These are phyloP conservation scores for Talaromyces sp. DNA, from an alignment of 2,329 filamentous ascomycete genomes.

Conservation along the genomic window DNA sequence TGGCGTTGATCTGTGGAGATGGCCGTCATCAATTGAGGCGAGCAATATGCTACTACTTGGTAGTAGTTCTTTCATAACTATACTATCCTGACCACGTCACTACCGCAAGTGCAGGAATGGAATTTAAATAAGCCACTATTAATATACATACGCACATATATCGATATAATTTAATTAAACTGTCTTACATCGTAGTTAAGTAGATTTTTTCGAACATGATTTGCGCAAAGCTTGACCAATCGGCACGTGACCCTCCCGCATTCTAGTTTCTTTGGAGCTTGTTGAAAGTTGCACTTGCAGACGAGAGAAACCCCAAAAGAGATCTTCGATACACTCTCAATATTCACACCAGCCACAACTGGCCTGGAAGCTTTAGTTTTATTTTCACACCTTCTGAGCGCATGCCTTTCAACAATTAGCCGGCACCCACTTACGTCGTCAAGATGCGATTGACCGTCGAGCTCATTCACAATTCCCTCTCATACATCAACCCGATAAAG, in stretches of 20 bases:
- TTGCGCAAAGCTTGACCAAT: background rate
- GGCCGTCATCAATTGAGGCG: background rate
- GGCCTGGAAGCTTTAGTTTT: background rate
- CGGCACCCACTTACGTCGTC: constrained; percentile 10
- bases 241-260: constrained; percentile 1
- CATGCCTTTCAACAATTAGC: background rate
- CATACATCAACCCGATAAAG: constrained; percentile 97
- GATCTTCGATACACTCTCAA: background rate
- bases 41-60: background rate
- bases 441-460: constrained; percentile 92
- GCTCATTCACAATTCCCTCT: constrained; percentile 88
- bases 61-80: background rate
- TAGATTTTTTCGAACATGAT: background rate
- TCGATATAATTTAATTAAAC: background rate
- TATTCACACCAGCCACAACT: background rate
- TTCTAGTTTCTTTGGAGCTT: background rate
- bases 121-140: background rate
- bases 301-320: background rate
- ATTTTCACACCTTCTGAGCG: background rate
- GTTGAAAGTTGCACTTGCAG: background rate
- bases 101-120: background rate
- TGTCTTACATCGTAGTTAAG: background rate
- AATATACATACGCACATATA: background rate
- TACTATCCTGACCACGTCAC: background rate
- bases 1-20: background rate